These are phyloP conservation scores for Comarum palustre DNA, from an alignment of 306 rosid genomes.

Conservation along the genomic window DNA sequence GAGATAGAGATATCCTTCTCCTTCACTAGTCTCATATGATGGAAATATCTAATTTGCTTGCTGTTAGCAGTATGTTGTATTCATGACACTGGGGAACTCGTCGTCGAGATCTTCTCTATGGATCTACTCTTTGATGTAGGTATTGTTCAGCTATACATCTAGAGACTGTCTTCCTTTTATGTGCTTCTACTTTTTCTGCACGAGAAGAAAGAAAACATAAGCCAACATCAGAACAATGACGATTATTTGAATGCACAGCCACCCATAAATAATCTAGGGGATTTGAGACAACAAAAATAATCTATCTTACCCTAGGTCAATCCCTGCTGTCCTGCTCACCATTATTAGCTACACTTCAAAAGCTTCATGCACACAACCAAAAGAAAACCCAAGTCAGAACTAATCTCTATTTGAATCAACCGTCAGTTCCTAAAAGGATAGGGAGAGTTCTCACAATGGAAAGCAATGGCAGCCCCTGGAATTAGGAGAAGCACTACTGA, in stretches of 20 bases:
- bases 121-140: slow-evolving; percentile 73
- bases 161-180: slow-evolving; percentile 55
- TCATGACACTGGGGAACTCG: slow-evolving; percentile 47
- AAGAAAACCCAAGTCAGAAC: slow-evolving; percentile 31
- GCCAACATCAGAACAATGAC: slow-evolving; percentile 3
- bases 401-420: slow-evolving; percentile 27
- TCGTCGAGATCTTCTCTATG: slow-evolving; percentile 51
- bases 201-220: slow-evolving; percentile 13
- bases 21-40: slow-evolving; percentile 56
- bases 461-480: slow-evolving; percentile 38
- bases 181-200: slow-evolving; percentile 71
- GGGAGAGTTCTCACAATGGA: slow-evolving; percentile 16
- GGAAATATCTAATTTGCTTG: slow-evolving; percentile 58
- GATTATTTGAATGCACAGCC: background rate
- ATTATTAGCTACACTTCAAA: slow-evolving; percentile 50
- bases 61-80: slow-evolving; percentile 98
- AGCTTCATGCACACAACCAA: slow-evolving; percentile 33
- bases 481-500: slow-evolving; percentile 36
- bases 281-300: background rate
- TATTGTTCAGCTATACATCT: slow-evolving; percentile 85
- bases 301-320: slow-evolving; percentile 61
- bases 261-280: background rate
- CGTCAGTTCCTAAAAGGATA: slow-evolving; percentile 5
- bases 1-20: slow-evolving; percentile 39
- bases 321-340: slow-evolving; percentile 45